A percentile compares a stretch with the other conserved stretches of the same genome.
Evolutionary conservation across 208 protist species (phyloP).

Genomic region (Leptomonas pyrrhocoris): DNA sequence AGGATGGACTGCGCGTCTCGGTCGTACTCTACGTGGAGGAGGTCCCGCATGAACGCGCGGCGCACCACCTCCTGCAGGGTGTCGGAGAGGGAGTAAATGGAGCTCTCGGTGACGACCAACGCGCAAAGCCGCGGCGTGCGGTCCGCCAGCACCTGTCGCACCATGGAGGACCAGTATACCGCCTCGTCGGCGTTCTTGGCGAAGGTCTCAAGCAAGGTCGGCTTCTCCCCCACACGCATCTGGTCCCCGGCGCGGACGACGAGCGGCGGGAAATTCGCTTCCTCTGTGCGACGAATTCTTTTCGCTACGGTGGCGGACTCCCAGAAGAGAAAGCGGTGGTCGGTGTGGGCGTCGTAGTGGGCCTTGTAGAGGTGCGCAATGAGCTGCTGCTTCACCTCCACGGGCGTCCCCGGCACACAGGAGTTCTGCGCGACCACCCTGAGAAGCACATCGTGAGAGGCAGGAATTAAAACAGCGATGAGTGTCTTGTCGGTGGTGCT

Average conservation of each 20-base stretch:
- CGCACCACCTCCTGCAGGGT: slow-evolving; percentile 42
- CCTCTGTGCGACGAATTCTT: slow-evolving; percentile 43
- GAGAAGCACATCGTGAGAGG: slow-evolving; percentile 70
- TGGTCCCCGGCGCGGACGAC: slow-evolving; percentile 14
- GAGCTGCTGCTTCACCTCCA: slow-evolving; percentile 57
- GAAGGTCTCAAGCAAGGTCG: slow-evolving; percentile 43
- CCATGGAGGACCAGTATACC: slow-evolving; percentile 63
- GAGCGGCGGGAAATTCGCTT: slow-evolving; percentile 48
- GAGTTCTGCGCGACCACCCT: slow-evolving; percentile 42
- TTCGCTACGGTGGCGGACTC: slow-evolving; percentile 40
- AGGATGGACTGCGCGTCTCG: slow-evolving; percentile 52
- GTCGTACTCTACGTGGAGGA: slow-evolving; percentile 51
- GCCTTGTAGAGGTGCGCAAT: slow-evolving; percentile 65
- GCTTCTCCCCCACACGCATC: slow-evolving; percentile 24
- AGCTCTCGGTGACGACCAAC: slow-evolving; percentile 58
- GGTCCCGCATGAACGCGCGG: slow-evolving; percentile 41
- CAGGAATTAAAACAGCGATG: slow-evolving; percentile 56
- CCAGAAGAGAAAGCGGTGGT: slow-evolving; percentile 49
- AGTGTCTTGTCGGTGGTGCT: slow-evolving; percentile 42
- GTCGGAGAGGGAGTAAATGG: slow-evolving; percentile 45
- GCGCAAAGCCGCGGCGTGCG: slow-evolving; percentile 35
- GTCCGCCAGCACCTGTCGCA: slow-evolving; percentile 38
- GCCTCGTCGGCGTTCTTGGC: slow-evolving; percentile 46
- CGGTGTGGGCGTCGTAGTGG: slow-evolving; percentile 30
- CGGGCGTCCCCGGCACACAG: slow-evolving; percentile 22